Conservation (phyloP, 371 early-diverging fungal genomes). For the Lichtheimia corymbifera region DNA sequence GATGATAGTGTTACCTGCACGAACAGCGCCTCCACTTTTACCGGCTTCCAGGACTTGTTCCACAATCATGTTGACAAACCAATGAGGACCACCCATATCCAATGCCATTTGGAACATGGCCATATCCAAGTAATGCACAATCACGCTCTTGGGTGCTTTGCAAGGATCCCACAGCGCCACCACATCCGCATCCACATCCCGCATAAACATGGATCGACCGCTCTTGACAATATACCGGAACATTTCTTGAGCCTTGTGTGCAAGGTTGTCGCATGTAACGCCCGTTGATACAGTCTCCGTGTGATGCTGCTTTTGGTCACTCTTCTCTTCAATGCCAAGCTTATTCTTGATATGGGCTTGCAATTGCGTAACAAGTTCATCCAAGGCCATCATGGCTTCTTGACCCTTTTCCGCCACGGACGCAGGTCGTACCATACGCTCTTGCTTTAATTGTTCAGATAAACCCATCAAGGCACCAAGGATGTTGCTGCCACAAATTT, state of each 20-base stretch:
- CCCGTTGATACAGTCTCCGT: slow-evolving; percentile 35
- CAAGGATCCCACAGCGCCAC: slow-evolving; percentile 31
- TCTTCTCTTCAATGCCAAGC: slow-evolving; percentile 21
- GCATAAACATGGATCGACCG: slow-evolving; percentile 54
- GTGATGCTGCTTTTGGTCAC: slow-evolving; percentile 14
- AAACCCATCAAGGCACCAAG: slow-evolving; percentile 17
- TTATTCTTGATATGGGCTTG: slow-evolving; percentile 13
- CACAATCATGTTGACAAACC: slow-evolving; percentile 50
- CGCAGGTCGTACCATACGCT: not conserved
- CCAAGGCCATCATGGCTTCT: not conserved
- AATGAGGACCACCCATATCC: slow-evolving; percentile 45
- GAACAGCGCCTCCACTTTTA: slow-evolving; percentile 50
- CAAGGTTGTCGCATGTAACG: slow-evolving; percentile 33
- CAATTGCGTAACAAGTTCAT: slow-evolving; percentile 5
- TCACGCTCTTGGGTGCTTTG: slow-evolving; percentile 20
- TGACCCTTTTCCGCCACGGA: not conserved
- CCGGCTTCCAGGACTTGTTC: slow-evolving; percentile 50
- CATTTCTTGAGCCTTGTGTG: slow-evolving; percentile 42
- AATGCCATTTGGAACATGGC: slow-evolving; percentile 47
- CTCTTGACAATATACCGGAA: slow-evolving; percentile 49
- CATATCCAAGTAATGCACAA: slow-evolving; percentile 51
- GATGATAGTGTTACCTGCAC: slow-evolving; percentile 38
- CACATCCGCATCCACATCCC: slow-evolving; percentile 45
- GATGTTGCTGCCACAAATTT: slow-evolving; percentile 18
- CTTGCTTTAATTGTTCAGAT: slow-evolving; percentile 16